These are phyloP conservation scores for Panicum virgatum DNA, from an alignment of 202 grass and related monocot species.

Conservation along the genomic window DNA sequence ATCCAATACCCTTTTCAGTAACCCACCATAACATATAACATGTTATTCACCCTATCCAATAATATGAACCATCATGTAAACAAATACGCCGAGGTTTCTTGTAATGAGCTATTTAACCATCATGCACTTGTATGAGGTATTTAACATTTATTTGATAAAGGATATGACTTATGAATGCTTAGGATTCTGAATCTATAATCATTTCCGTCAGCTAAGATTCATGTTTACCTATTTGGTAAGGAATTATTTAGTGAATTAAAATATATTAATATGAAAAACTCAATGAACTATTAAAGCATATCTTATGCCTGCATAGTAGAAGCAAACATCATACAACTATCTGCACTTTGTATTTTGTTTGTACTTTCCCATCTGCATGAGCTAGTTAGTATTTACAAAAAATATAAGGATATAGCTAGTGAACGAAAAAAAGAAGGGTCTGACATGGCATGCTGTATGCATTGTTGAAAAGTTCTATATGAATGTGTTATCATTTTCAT, in stretches of 20 bases:
- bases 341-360: neutral
- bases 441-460: neutral
- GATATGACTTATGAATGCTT: neutral
- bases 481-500: neutral
- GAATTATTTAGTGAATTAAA: neutral
- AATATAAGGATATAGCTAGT: neutral
- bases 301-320: neutral
- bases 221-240: neutral
- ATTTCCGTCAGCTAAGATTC: neutral
- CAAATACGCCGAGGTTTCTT: neutral
- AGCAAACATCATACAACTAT: constrained; percentile 9
- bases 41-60: neutral
- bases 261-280: constrained; percentile 5
- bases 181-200: neutral
- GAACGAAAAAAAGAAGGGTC: neutral
- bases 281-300: neutral
- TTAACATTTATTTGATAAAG: neutral
- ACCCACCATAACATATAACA: neutral
- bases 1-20: neutral
- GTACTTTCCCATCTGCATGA: neutral
- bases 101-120: too few relatives aligned
- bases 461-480: neutral
- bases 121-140: neutral
- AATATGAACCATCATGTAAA: neutral
- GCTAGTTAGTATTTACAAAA: neutral